phyloP scores from a whole-genome alignment of 352 stramenopile species.

The Phytophthora meadii region DNA sequence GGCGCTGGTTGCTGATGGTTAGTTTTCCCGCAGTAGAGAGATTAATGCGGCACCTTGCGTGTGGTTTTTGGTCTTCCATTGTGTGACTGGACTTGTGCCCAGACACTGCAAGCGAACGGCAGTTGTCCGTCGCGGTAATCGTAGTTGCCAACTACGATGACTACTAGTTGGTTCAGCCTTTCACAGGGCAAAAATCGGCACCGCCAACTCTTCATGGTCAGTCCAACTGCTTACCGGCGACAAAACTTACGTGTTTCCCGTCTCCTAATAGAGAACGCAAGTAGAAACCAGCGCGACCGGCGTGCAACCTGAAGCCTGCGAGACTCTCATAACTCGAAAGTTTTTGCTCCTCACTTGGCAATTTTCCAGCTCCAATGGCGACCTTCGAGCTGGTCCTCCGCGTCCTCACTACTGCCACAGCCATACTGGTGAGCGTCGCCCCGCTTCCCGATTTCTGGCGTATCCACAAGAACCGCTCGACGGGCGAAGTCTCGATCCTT shows the following conservation, averaged over 20 bases:
- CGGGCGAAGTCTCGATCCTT: constrained; percentile 32
- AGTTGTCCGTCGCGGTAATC: not conserved
- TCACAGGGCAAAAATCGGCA: constrained; percentile 3
- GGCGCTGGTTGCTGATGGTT: not conserved
- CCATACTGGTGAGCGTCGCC: constrained; percentile 23
- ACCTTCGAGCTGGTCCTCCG: constrained; percentile 28
- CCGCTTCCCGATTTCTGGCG: constrained; percentile 32
- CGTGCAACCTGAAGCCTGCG: constrained; percentile 2
- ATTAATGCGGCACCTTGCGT: not conserved
- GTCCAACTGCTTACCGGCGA: too few species aligned
- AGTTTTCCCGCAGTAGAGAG: constrained; percentile 3
- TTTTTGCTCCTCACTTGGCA: constrained; percentile 19
- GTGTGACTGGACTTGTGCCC: constrained; percentile 3
- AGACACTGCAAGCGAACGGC: not conserved
- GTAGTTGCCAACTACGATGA: not conserved
- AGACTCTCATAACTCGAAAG: constrained; percentile 1
- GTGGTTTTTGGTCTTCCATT: not conserved
- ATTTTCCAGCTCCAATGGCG: constrained; percentile 21
- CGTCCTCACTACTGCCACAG: constrained; percentile 29
- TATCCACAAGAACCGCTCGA: constrained; percentile 27
- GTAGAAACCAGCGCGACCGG: constrained; percentile 9
- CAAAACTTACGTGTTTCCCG: constrained; percentile 11
- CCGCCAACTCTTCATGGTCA: not conserved
- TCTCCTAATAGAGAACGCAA: not conserved
- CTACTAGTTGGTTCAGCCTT: not conserved